These are phyloP conservation scores for Talaromyces marneffei DNA, from an alignment of 2,329 filamentous ascomycete species.

Conservation along the genomic window DNA sequence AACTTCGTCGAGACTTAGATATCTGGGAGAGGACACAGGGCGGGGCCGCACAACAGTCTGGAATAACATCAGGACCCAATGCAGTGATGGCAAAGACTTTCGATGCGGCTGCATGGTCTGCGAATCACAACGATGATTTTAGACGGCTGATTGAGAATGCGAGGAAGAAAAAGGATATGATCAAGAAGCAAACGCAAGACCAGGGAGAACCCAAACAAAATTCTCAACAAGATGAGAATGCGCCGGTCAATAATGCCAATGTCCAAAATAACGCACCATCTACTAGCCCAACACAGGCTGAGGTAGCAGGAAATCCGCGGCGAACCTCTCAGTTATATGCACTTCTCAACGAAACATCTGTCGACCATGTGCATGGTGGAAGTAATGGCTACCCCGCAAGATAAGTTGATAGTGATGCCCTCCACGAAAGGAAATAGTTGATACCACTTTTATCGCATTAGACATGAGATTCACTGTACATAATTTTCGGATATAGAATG, in stretches of 20 bases:
- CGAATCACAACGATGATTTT: constrained; percentile 68
- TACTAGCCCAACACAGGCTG: not conserved
- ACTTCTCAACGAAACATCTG: not conserved
- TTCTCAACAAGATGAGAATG: not conserved
- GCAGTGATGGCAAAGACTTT: constrained; percentile 82
- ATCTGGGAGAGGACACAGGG: constrained; percentile 83
- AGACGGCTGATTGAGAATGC: constrained; percentile 73
- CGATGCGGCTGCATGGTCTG: constrained; percentile 69
- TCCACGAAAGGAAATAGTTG: not conserved
- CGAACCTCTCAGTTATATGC: not conserved
- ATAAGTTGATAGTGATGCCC: not conserved
- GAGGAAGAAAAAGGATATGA: constrained; percentile 45
- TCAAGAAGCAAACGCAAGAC: constrained; percentile 8
- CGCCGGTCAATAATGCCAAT: not conserved
- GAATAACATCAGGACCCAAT: constrained; percentile 20
- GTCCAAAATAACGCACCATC: not conserved
- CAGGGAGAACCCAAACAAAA: not conserved
- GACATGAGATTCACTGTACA: not conserved
- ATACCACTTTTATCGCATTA: not conserved
- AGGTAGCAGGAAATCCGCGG: not conserved
- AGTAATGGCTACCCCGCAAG: not conserved
- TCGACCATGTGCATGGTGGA: not conserved
- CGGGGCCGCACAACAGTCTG: constrained; percentile 44
- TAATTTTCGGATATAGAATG: not conserved
- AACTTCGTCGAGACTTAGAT: constrained; percentile 73